These are phyloP conservation scores for Pythium phragmiticola DNA, from an alignment of 352 stramenopile species.

Conservation along the genomic window DNA sequence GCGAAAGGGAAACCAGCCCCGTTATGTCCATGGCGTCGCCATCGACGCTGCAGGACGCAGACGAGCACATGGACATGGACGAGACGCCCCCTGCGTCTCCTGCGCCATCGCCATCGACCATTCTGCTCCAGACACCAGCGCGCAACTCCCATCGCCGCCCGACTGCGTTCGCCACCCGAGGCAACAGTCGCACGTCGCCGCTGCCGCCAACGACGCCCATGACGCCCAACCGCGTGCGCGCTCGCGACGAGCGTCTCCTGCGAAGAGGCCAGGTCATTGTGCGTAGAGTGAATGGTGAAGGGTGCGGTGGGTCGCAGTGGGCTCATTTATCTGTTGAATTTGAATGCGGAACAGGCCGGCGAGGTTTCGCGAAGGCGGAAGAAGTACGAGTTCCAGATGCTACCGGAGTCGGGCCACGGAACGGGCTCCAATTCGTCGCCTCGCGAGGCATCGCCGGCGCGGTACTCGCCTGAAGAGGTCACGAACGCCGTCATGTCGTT, in stretches of 20 bases:
- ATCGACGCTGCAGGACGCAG: constrained; percentile 8
- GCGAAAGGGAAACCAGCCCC: background rate
- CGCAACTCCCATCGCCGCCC: background rate
- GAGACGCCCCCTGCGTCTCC: constrained; percentile 5
- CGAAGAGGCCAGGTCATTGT: constrained; percentile 32
- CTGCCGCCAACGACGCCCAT: constrained; percentile 23
- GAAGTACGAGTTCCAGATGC: constrained; percentile 61
- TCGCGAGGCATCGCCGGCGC: constrained; percentile 47
- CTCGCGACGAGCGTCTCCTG: constrained; percentile 27
- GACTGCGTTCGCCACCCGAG: background rate
- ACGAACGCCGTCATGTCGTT: constrained; percentile 81
- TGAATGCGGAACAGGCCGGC: constrained; percentile 17
- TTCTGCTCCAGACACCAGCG: constrained; percentile 12
- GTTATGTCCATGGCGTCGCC: constrained; percentile 8
- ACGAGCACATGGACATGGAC: constrained; percentile 23
- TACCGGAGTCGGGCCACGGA: constrained; percentile 40
- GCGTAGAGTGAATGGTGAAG: constrained; percentile 8
- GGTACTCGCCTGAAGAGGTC: constrained; percentile 71
- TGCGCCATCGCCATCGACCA: background rate
- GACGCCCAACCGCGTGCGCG: constrained; percentile 29
- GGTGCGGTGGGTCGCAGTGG: no score
- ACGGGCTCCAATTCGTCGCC: constrained; percentile 35
- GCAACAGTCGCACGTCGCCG: constrained; percentile 11
- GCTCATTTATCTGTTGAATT: no score
- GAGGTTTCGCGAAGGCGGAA: constrained; percentile 31